Conservation (phyloP, 1,139 yeast species). For the Saccharomycopsis phalli region DNA sequence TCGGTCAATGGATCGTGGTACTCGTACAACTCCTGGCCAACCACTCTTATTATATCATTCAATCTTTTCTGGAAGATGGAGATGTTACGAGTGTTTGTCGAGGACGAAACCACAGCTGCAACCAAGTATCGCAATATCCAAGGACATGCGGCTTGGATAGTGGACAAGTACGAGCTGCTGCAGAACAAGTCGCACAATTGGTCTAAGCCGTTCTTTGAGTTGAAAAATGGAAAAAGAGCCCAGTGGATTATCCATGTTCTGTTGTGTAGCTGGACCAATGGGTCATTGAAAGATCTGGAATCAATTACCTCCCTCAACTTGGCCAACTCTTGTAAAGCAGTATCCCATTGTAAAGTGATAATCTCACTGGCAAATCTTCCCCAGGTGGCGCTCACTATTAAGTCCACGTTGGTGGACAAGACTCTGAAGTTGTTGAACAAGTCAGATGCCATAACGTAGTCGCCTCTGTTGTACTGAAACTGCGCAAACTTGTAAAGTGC, state of each 20-base stretch:
- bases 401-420: constrained; percentile 40
- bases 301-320: constrained; percentile 50
- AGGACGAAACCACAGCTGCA: constrained; percentile 43
- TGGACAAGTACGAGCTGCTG: constrained; percentile 47
- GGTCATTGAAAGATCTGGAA: constrained; percentile 41
- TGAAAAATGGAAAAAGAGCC: constrained; percentile 53
- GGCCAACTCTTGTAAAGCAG: constrained; percentile 41
- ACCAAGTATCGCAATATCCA: constrained; percentile 56
- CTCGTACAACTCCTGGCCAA: constrained; percentile 52
- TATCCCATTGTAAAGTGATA: constrained; percentile 41
- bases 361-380: constrained; percentile 53
- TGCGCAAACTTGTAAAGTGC: constrained; percentile 48
- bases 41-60: constrained; percentile 46
- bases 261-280: constrained; percentile 48
- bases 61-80: constrained; percentile 40
- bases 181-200: constrained; percentile 46
- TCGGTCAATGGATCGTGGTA: constrained; percentile 52
- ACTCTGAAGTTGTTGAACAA: constrained; percentile 46
- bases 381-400: constrained; percentile 52
- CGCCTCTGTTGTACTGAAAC: constrained; percentile 52
- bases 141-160: constrained; percentile 60
- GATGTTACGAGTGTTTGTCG: constrained; percentile 28
- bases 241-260: constrained; percentile 62
- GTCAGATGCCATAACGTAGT: constrained; percentile 48
- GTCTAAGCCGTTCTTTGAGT: constrained; percentile 36